A percentile compares a stretch with the other conserved stretches of the same genome.
Evolutionary conservation across 2,329 filamentous ascomycete genomes (phyloP).

Genomic region (Aciculosporium take): DNA sequence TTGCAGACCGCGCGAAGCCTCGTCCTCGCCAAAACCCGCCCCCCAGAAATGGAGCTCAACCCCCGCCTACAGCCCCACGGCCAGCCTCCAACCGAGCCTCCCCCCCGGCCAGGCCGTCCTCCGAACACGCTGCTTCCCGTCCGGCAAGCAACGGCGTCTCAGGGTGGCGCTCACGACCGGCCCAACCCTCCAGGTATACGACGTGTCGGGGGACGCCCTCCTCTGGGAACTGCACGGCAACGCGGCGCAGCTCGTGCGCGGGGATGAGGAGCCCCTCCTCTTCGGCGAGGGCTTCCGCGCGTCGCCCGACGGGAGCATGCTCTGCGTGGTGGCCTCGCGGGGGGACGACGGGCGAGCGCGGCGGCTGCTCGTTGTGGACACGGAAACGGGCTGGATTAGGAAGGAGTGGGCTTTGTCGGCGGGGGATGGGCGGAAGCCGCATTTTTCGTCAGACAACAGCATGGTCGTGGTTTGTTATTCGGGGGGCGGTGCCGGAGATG

Average conservation of each 20-base stretch:
- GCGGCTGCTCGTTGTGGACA: constrained; percentile 2
- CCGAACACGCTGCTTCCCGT: constrained; percentile 2
- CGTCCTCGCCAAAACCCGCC: background rate
- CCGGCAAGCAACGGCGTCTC: background rate
- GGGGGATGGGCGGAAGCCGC: constrained; percentile 3
- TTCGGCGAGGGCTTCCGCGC: constrained; percentile 4
- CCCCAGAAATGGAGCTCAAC: constrained; percentile 1
- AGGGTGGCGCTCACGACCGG: constrained; percentile 2
- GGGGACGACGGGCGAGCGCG: background rate
- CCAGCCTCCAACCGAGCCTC: constrained; percentile 4
- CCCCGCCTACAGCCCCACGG: background rate
- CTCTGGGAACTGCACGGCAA: constrained; percentile 7
- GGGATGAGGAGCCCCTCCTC: constrained; percentile 3
- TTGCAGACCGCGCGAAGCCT: no score
- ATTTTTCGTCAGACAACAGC: constrained; percentile 4
- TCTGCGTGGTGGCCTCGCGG: constrained; percentile 3
- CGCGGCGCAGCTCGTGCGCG: constrained; percentile 4
- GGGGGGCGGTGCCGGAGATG: background rate
- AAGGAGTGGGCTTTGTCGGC: background rate
- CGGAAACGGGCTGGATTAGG: constrained; percentile 5
- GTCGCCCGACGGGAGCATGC: constrained; percentile 4
- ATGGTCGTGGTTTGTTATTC: constrained; percentile 2
- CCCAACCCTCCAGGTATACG: constrained; percentile 4
- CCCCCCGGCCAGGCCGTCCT: background rate
- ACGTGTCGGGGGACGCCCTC: constrained; percentile 1